Evolutionary conservation across 768 basidiomycete species (phyloP), one percentile per base, ranked within the genome.

Genomic region (Mrakia gelida): DNA sequence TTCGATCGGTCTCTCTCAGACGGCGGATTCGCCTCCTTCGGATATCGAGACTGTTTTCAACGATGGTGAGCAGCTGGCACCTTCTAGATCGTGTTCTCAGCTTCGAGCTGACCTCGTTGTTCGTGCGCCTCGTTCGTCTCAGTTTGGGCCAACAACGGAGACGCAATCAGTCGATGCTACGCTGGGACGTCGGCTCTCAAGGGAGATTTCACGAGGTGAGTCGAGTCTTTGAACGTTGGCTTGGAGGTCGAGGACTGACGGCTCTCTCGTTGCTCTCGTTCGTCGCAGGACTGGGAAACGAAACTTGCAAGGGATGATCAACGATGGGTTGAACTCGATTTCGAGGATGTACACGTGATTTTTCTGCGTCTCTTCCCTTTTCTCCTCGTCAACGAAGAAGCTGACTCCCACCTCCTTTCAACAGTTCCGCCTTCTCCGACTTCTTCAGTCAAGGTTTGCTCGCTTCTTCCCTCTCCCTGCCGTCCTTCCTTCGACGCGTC

Each of bases 91-190:
- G 32, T 34, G 5, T 38, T 70, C 43, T n/a, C n/a, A n/a, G n/a
- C n/a, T 26, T 34, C 30, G 38, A 6, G 38, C 41, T 28, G 32
- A 11, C 18, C 34, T 26, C 4, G 1, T 32, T 13, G 45, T 11
- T 56, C 28, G 21, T 26, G n/a, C n/a, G n/a, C n/a, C n/a, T 9
- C 18, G 18, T n/a, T 13, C 16, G 34, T 56, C 79, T 56, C 79
- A 92, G 92, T 94, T 26, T 99, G 97, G 97, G 97, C 97, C 2
- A 97, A 98, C 82, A 98, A 98, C 81, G 97, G 97, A 0, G 97
- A 99, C 83, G 92, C 93, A 8, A 92, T 97, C 78, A 95, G 92
- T 83, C 88, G 92, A 75, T 91, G 91, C 75, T 83, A 84, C 82
- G 93, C 97, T 65, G 96, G 97, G 30, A 98, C 97, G 0, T 96